Percentiles rank a stretch among this genome's conserved stretches.
Conservation (phyloP, 1,284 basidiomycete genomes). For the Mycocalia duriaeana region DNA sequence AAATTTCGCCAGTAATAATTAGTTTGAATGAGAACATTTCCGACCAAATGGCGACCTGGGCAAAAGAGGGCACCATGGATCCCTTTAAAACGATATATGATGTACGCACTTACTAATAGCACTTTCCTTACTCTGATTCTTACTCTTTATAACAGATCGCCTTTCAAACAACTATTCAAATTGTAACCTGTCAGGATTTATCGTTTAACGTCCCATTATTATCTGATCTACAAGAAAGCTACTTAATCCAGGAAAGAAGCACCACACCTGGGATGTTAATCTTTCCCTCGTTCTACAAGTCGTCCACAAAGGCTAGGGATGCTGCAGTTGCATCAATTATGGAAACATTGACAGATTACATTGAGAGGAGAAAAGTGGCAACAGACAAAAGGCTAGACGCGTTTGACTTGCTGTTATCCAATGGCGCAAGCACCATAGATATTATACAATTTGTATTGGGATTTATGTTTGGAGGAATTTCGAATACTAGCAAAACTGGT, state of each 20-base stretch:
- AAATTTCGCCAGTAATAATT: constrained; percentile 32
- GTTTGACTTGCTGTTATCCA: constrained; percentile 27
- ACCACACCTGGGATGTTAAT: constrained; percentile 28
- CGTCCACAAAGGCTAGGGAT: constrained; percentile 23
- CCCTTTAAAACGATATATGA: constrained; percentile 33
- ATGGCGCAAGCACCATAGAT: too few species aligned
- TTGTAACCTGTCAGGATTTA: constrained; percentile 32
- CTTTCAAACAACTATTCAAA: constrained; percentile 35
- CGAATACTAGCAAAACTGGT: too few species aligned
- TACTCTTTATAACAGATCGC: constrained; percentile 25
- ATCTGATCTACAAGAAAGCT: constrained; percentile 20
- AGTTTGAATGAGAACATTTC: constrained; percentile 27
- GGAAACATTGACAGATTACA: constrained; percentile 20
- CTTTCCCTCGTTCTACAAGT: constrained; percentile 33
- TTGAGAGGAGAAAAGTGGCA: constrained; percentile 24
- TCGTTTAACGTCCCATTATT: constrained; percentile 23
- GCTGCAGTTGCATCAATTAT: constrained; percentile 25
- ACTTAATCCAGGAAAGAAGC: constrained; percentile 29
- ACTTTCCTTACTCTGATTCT: too few species aligned
- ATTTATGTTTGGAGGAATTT: too few species aligned
- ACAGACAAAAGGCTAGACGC: constrained; percentile 21
- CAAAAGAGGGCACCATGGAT: constrained; percentile 24
- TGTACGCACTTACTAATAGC: too few species aligned
- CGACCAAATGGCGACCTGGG: constrained; percentile 25
- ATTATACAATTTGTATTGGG: too few species aligned